phyloP scores from a whole-genome alignment of 495 filamentous ascomycete species.

The Aspergillus coremiiformis region DNA sequence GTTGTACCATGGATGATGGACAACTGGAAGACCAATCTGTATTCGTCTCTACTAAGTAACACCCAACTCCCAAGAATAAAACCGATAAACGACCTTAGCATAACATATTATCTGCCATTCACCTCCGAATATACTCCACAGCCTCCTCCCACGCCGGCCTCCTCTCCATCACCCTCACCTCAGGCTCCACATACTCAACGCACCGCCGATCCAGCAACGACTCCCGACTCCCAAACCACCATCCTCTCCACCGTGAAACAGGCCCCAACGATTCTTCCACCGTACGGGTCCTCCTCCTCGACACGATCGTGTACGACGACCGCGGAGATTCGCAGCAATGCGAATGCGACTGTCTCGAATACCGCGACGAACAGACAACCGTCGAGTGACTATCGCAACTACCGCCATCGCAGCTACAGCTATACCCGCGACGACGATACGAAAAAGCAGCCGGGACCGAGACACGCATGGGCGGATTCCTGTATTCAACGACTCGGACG shows the following conservation, averaged over 20 bases:
- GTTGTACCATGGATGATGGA: neutral
- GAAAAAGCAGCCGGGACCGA: conserved; percentile 6
- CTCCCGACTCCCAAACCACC: conserved; percentile 3
- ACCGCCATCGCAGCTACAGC: neutral
- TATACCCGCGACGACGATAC: neutral
- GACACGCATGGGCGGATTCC: conserved; percentile 3
- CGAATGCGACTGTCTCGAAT: neutral
- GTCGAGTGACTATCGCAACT: too few relatives aligned
- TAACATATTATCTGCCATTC: too few relatives aligned
- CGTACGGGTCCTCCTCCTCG: conserved; percentile 7
- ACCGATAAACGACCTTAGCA: neutral
- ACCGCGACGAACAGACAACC: too few relatives aligned
- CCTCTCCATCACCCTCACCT: conserved; percentile 1
- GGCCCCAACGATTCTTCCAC: conserved; percentile 9
- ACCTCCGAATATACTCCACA: conserved; percentile 7
- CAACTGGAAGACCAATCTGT: too few relatives aligned
- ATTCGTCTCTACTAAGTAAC: too few relatives aligned
- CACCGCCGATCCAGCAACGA: neutral
- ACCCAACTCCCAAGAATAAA: neutral
- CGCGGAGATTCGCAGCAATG: conserved; percentile 4
- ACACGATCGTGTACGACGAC: conserved; percentile 12
- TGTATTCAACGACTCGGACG: conserved; percentile 13
- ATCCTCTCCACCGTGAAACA: neutral
- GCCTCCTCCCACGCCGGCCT: conserved; percentile 6
- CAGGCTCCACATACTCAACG: conserved; percentile 11